Conservation (phyloP, 805 yeast genomes). For the Kazachstania viticola region DNA sequence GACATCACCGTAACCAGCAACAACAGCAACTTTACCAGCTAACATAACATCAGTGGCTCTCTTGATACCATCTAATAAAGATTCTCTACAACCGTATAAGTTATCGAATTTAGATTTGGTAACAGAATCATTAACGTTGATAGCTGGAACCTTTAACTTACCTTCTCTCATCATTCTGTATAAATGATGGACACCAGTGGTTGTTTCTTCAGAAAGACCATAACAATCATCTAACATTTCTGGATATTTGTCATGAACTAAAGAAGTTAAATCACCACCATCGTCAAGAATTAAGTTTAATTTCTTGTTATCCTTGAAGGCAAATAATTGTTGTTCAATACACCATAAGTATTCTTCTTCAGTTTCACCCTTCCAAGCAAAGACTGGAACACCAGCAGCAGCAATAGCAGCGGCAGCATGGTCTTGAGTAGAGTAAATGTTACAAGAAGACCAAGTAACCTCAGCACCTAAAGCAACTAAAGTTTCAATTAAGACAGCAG, state of each 20-base stretch:
- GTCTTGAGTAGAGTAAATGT: slow-evolving; percentile 98
- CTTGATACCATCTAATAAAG: slow-evolving; percentile 96
- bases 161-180: slow-evolving; percentile 90
- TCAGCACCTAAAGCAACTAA: slow-evolving; percentile 96
- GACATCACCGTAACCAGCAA: slow-evolving; percentile 99
- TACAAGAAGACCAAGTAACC: slow-evolving; percentile 98
- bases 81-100: slow-evolving; percentile 99
- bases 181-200: slow-evolving; percentile 99
- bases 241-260: slow-evolving; percentile 96
- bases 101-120: slow-evolving; percentile 98
- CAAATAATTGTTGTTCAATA: slow-evolving; percentile 96
- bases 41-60: slow-evolving; percentile 99
- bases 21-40: slow-evolving; percentile 98
- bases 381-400: slow-evolving; percentile 97
- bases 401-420: slow-evolving; percentile 99
- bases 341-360: slow-evolving; percentile 99
- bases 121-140: slow-evolving; percentile 97
- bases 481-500: slow-evolving; percentile 97
- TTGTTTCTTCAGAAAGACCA: slow-evolving; percentile 98
- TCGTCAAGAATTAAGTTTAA: slow-evolving; percentile 96
- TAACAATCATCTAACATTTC: slow-evolving; percentile 90
- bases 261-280: slow-evolving; percentile 97
- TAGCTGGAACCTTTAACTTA: slow-evolving; percentile 93
- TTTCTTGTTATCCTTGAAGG: slow-evolving; percentile 92
- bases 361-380: slow-evolving; percentile 99